Conservation (phyloP, 129 eudicot species). For the Flaveria ramosissima region DNA sequence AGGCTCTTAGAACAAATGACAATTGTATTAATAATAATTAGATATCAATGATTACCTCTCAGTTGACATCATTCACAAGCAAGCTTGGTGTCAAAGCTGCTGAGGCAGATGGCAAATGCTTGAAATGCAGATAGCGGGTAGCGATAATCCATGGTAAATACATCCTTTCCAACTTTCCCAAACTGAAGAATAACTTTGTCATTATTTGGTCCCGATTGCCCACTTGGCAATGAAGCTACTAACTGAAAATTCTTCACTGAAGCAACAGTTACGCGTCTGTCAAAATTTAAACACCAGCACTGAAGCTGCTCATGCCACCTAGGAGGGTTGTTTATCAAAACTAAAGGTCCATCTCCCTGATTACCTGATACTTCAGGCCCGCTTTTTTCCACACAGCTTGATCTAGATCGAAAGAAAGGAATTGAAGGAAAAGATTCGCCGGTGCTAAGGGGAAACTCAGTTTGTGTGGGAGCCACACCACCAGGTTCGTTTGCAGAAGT, state of each 20-base stretch:
- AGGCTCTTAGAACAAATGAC: neutral
- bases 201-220: constrained; percentile 54
- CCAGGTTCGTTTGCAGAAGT: constrained; percentile 66
- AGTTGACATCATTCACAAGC: constrained; percentile 73
- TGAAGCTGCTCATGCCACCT: constrained; percentile 97
- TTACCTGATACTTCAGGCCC: constrained; percentile 32
- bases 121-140: constrained; percentile 91
- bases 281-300: constrained; percentile 92
- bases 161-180: constrained; percentile 90
- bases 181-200: constrained; percentile 81
- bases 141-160: constrained; percentile 87
- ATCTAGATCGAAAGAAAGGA: constrained; percentile 53
- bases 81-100: constrained; percentile 92
- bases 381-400: constrained; percentile 45
- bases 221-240: constrained; percentile 68
- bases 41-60: constrained; percentile 33
- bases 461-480: constrained; percentile 78
- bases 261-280: constrained; percentile 91
- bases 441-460: constrained; percentile 49
- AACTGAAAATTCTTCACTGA: constrained; percentile 93
- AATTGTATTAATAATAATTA: neutral
- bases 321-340: constrained; percentile 77
- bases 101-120: constrained; percentile 93
- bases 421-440: constrained; percentile 50
- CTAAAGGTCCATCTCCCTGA: constrained; percentile 46